Evolutionary conservation across 1,284 basidiomycete genomes (phyloP), one percentile per base, ranked within the genome.

Genomic region (Cystobasidium sp.): DNA sequence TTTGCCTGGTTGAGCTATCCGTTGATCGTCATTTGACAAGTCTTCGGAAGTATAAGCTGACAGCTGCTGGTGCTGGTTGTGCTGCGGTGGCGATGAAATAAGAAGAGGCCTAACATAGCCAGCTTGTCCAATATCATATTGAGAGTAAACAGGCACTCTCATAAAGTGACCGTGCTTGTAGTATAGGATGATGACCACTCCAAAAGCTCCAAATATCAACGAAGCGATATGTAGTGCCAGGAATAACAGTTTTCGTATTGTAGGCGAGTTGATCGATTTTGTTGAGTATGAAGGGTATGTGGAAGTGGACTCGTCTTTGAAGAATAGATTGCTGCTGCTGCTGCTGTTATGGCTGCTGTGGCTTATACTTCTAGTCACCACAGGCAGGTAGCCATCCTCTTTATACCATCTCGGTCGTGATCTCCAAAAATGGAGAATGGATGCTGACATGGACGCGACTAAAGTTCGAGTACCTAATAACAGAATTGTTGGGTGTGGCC

Each of bases 111-210:
- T 12, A 22, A 37, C 43, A 24, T 63, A 56, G 56, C 70, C 70
- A 49, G 70, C 62, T 51, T 73, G 70, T 22, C 43, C 62, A 22
- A 73, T 65, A 20, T 73, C 62, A 44, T 73, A 65, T 44, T 59
- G 55, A 3, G 70, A 65, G 41, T 73, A 73, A n/a, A 65, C 39
- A 43, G 70, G 70, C 20, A 49, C 58, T 37, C 44, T 46, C 70
- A 73, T 73, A 52, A 52, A 7, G 8, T 44, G 24, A 24, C 64
- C 64, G n/a, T 37, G n/a, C 18, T 66, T 51, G 64, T 52, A 41
- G 16, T 14, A 22, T n/a, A 41, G 16, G 49, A 66, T 31, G 3
- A 22, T n/a, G n/a, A 16, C n/a, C 22, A 51, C 14, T 14, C 64
- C 64, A 12, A 53, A 43, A 39, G 24, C n/a, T 4, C 41, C 47